Conservation (phyloP, 495 filamentous ascomycete species). For the Lasiosphaeria miniovina region DNA sequence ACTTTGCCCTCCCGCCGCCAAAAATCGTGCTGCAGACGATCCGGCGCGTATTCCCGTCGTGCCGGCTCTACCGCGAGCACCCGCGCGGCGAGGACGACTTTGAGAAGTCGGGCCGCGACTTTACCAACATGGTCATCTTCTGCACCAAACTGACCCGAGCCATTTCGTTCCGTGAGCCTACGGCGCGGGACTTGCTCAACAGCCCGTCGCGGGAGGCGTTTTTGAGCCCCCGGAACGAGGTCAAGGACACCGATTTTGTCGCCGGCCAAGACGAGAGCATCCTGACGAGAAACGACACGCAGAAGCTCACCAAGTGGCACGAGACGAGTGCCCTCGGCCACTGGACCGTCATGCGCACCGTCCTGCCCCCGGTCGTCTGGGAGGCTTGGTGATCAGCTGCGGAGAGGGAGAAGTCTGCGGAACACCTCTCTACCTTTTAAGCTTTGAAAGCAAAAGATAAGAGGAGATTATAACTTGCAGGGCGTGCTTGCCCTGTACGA, state of each 20-base stretch:
- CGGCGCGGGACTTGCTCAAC: conserved; percentile 63
- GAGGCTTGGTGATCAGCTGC: conserved; percentile 67
- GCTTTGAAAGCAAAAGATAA: no score
- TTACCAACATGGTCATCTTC: conserved; percentile 86
- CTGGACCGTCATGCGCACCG: conserved; percentile 87
- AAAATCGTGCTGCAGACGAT: conserved; percentile 72
- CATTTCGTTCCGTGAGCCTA: conserved; percentile 67
- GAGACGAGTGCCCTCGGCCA: conserved; percentile 73
- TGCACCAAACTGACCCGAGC: conserved; percentile 51
- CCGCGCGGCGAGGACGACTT: conserved; percentile 44
- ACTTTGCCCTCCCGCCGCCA: conserved; percentile 69
- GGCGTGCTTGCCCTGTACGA: no score
- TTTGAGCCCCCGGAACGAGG: conserved; percentile 71
- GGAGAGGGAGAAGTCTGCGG: neutral
- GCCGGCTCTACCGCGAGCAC: conserved; percentile 80
- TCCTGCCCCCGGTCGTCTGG: conserved; percentile 78
- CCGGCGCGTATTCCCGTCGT: conserved; percentile 67
- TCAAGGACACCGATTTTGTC: conserved; percentile 49
- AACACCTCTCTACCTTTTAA: no score
- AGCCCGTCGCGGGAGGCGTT: conserved; percentile 65
- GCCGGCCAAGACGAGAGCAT: conserved; percentile 41
- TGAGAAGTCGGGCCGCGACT: conserved; percentile 54
- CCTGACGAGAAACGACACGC: conserved; percentile 55
- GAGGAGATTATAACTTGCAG: no score
- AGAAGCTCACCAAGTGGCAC: conserved; percentile 65